phyloP scores from a whole-genome alignment of 805 yeast species.

The Candida orba region DNA sequence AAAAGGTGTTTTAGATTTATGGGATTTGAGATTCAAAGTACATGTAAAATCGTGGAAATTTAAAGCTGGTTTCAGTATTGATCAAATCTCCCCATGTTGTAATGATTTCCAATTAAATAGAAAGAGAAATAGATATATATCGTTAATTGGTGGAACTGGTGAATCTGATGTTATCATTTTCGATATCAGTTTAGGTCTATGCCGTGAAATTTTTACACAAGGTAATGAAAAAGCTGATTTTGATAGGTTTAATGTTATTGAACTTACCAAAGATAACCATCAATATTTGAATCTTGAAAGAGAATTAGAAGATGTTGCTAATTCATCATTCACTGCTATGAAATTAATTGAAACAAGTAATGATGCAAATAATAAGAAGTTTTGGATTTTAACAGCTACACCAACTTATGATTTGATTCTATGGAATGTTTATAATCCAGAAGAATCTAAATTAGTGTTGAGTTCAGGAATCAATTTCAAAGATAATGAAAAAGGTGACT shows the following conservation, averaged over 20 bases:
- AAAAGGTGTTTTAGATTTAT: constrained; percentile 64
- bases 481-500: constrained; percentile 18
- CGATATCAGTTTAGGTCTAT: constrained; percentile 62
- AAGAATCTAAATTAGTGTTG: constrained; percentile 27
- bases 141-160: constrained; percentile 63
- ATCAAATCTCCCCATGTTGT: constrained; percentile 39
- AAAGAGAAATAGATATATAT: constrained; percentile 36
- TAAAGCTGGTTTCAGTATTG: constrained; percentile 42
- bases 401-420: constrained; percentile 19
- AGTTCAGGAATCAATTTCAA: constrained; percentile 2
- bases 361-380: constrained; percentile 13
- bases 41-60: constrained; percentile 58
- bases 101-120: constrained; percentile 27
- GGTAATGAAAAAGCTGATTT: constrained; percentile 8
- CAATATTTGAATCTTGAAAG: background rate
- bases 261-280: constrained; percentile 8
- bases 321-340: constrained; percentile 14
- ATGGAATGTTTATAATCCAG: constrained; percentile 32
- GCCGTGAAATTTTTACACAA: constrained; percentile 36
- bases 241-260: constrained; percentile 15
- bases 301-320: background rate
- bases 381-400: constrained; percentile 15
- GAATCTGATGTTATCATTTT: constrained; percentile 59
- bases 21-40: constrained; percentile 72
- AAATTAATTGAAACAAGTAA: constrained; percentile 14